Percentiles rank a stretch among this genome's conserved stretches.
Conservation (phyloP, 2,329 filamentous ascomycete species). For the Tolypocladium tropicale region DNA sequence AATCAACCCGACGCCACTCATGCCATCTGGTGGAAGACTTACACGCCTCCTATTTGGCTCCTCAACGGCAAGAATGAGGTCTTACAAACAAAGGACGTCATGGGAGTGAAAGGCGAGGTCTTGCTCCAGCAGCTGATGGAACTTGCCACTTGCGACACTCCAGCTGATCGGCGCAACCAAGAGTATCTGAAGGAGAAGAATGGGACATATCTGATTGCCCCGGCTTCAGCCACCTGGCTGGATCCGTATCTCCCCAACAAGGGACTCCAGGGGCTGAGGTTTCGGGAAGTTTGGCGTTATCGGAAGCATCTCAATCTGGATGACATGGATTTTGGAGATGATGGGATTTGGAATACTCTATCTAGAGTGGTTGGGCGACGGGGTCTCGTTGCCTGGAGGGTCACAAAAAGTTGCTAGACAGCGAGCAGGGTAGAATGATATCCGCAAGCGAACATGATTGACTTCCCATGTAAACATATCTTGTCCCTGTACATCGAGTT, state of each 20-base stretch:
- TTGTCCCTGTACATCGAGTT: neutral
- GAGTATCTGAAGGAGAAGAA: conserved; percentile 51
- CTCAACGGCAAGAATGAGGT: conserved; percentile 66
- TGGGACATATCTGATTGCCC: conserved; percentile 63
- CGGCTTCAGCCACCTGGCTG: conserved; percentile 59
- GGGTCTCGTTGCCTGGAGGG: conserved; percentile 52
- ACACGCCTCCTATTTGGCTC: conserved; percentile 72
- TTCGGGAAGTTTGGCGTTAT: conserved; percentile 62
- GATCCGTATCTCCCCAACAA: conserved; percentile 53
- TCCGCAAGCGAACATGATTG: neutral
- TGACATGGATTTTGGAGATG: conserved; percentile 69
- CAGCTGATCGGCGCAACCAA: conserved; percentile 41
- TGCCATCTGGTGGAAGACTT: conserved; percentile 79
- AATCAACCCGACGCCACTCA: conserved; percentile 58
- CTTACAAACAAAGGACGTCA: conserved; percentile 61
- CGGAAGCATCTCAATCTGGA: conserved; percentile 63
- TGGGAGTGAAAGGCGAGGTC: conserved; percentile 54
- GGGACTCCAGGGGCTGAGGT: conserved; percentile 47
- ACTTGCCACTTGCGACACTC: conserved; percentile 53
- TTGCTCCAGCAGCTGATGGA: conserved; percentile 49
- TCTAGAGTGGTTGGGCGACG: conserved; percentile 54
- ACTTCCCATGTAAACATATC: neutral
- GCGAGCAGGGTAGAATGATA: neutral
- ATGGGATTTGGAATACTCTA: conserved; percentile 64
- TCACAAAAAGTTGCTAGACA: conserved; percentile 47